Conservation (phyloP, 495 filamentous ascomycete species). For the Penicillium malachiteum region DNA sequence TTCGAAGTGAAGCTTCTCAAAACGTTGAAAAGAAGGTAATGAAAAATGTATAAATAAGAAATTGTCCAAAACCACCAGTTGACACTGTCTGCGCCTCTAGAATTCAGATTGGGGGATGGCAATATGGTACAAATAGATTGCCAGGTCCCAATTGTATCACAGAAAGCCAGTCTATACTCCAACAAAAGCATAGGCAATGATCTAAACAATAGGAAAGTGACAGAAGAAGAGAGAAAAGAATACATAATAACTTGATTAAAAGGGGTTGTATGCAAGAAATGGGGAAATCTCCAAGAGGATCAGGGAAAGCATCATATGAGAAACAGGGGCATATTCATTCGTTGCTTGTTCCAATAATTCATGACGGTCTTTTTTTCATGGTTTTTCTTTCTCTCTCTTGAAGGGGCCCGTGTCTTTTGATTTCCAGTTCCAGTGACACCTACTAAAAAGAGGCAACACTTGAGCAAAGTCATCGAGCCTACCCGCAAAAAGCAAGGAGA, state of each 20-base stretch:
- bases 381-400: slow-evolving; percentile 8
- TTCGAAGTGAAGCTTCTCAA: slow-evolving; percentile 5
- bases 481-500: slow-evolving; percentile 9
- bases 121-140: background rate
- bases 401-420: background rate
- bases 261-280: slow-evolving; percentile 16
- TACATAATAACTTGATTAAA: slow-evolving; percentile 7
- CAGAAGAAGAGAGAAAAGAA: slow-evolving; percentile 15
- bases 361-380: slow-evolving; percentile 21
- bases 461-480: background rate
- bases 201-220: slow-evolving; percentile 18
- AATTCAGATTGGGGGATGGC: background rate
- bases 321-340: slow-evolving; percentile 32
- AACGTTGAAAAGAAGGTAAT: background rate
- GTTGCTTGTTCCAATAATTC: slow-evolving; percentile 32
- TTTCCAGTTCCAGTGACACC: background rate
- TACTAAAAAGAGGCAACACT: slow-evolving; percentile 3
- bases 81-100: background rate
- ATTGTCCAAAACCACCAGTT: background rate
- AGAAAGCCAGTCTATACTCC: slow-evolving; percentile 14
- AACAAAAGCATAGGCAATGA: slow-evolving; percentile 20
- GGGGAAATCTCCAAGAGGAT: slow-evolving; percentile 1
- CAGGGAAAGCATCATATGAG: slow-evolving; percentile 13
- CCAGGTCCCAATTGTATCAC: background rate
- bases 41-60: background rate